Evolutionary conservation across 495 filamentous ascomycete genomes (phyloP).

Genomic region (Penicillium lagena): DNA sequence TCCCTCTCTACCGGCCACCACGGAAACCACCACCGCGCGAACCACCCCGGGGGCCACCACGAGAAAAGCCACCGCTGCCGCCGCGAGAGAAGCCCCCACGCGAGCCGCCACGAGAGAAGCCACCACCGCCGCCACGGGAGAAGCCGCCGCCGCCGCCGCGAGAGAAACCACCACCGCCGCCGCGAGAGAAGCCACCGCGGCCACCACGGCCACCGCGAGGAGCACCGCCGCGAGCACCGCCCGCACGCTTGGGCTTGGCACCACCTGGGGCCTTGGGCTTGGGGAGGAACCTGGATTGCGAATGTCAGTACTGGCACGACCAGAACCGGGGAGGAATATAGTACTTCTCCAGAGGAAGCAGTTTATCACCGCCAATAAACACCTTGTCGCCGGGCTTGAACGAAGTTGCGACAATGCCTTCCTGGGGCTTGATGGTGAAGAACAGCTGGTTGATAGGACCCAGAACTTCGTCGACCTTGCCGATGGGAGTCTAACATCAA

Average conservation of each 20-base stretch:
- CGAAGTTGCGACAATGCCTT: conserved; percentile 87
- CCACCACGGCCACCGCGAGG: conserved; percentile 36
- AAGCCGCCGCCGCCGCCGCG: conserved; percentile 35
- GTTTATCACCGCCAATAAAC: conserved; percentile 90
- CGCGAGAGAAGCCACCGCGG: conserved; percentile 3
- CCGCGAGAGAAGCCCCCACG: conserved; percentile 12
- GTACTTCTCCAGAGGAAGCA: conserved; percentile 82
- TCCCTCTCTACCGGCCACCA: conserved; percentile 27
- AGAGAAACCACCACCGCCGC: conserved; percentile 7
- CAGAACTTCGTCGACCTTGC: conserved; percentile 61
- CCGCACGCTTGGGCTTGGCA: conserved; percentile 52
- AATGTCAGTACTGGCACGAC: conserved; percentile 9
- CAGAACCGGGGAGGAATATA: conserved; percentile 1
- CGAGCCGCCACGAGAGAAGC: conserved; percentile 12
- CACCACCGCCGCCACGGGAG: conserved; percentile 17
- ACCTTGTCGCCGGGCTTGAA: conserved; percentile 98
- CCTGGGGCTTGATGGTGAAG: conserved; percentile 95
- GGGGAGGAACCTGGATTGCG: conserved; percentile 66
- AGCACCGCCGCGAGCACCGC: conserved; percentile 50
- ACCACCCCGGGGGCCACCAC: conserved; percentile 22
- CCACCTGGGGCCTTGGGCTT: conserved; percentile 78
- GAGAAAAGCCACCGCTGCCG: conserved; percentile 8
- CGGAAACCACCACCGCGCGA: conserved; percentile 30
- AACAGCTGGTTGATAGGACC: conserved; percentile 93
- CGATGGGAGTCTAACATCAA: conserved; percentile 44